Conservation (phyloP, 441 rosid species). For the Gossypium schwendimanii region DNA sequence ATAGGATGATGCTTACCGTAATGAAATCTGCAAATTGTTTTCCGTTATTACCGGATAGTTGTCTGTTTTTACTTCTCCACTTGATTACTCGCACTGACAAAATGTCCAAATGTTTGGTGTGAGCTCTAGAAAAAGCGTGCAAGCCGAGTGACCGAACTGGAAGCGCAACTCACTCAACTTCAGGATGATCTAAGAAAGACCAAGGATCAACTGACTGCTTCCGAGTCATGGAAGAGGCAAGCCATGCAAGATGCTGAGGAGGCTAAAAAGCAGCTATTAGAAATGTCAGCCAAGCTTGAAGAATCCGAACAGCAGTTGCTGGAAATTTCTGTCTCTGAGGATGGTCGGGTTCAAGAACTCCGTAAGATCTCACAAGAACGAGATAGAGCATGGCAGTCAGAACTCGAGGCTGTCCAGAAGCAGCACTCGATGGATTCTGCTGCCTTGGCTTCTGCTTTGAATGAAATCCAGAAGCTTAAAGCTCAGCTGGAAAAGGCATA, state of each 20-base stretch:
- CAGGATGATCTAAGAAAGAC: constrained; percentile 80
- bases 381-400: constrained; percentile 89
- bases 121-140: constrained; percentile 59
- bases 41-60: background rate
- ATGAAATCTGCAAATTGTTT: background rate
- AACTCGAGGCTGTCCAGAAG: constrained; percentile 87
- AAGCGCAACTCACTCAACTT: constrained; percentile 65
- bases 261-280: constrained; percentile 45
- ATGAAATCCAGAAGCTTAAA: constrained; percentile 84
- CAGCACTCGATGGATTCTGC: constrained; percentile 76
- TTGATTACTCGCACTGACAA: constrained; percentile 9
- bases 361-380: constrained; percentile 74
- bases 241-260: constrained; percentile 80
- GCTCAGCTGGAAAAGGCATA: constrained; percentile 55
- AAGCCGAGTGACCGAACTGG: constrained; percentile 54
- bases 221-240: constrained; percentile 62
- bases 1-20: background rate
- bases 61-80: background rate
- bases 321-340: constrained; percentile 78
- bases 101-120: constrained; percentile 10
- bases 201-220: constrained; percentile 59
- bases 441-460: constrained; percentile 67
- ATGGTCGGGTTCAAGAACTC: constrained; percentile 68
- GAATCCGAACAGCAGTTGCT: constrained; percentile 59
- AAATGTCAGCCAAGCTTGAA: constrained; percentile 47